Evolutionary conservation across 805 yeast genomes (phyloP), one percentile per base, ranked within the genome.

Genomic region (Candida rishiriensis): DNA sequence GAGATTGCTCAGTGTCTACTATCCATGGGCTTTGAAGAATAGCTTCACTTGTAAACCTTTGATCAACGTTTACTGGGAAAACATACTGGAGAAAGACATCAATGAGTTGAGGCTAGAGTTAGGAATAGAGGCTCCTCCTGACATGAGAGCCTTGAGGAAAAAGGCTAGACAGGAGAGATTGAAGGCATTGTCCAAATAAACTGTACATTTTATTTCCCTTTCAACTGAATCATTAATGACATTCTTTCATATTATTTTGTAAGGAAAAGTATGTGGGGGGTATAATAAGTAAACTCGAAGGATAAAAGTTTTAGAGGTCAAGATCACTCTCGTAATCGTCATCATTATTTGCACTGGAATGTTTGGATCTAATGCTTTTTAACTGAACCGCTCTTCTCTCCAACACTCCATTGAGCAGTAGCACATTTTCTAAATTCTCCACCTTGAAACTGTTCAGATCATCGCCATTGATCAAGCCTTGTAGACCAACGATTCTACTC

Each of bases 11-110:
- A 76, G 78, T 32, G 76, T 84, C 11, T 91, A 87, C 60, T 76
- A 88, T 52, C 96, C 96, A 3, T 89, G 96, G 97, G 95, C 95
- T 2, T 56, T 86, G 28, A 66, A 70, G 38, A 82, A 84, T 44
- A 96, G 97, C 2, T 65, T 81, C 41, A 71, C 78, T 44, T 77
- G 88, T 41, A 81, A 82, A 56, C 85, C 93, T 1, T 71, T 93
- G 57, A 81, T 91, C 43, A 87, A 88, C 60, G 89, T 91, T 0
- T 88, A 86, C 60, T 91, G 99, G 99, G 98, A 93, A 61, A 76
- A 87, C 36, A 66, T 81, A 16, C 69, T 93, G 54, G 86, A 82
- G 21, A 72, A 72, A 49, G 91, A 89, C 60, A 77, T 88, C 5
- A 71, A 80, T 44, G 88, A 83, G 55, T 66, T 93, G 38, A 78